Conservation (phyloP, 2,329 filamentous ascomycete genomes). For the Talaromyces piceae region DNA sequence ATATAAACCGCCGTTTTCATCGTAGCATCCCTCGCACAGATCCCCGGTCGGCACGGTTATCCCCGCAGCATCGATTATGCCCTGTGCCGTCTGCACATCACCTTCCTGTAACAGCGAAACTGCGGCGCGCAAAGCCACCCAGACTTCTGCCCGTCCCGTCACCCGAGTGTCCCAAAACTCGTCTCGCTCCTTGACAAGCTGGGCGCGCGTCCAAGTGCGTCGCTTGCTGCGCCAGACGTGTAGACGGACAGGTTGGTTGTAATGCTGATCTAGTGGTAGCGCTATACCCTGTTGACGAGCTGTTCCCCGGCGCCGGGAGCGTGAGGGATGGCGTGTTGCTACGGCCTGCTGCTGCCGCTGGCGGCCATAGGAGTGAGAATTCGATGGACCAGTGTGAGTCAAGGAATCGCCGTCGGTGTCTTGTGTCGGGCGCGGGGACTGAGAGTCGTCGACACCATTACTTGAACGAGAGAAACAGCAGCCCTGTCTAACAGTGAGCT, state of each 20-base stretch:
- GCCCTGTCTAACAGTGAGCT: slow-evolving; percentile 20
- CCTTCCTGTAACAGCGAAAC: slow-evolving; percentile 60
- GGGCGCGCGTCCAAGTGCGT: slow-evolving; percentile 60
- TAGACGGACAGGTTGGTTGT: slow-evolving; percentile 60
- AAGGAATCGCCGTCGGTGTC: slow-evolving; percentile 17
- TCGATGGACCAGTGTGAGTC: slow-evolving; percentile 14
- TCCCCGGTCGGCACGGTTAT: slow-evolving; percentile 68
- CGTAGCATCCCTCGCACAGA: slow-evolving; percentile 64
- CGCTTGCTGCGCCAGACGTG: slow-evolving; percentile 60
- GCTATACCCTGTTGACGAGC: slow-evolving; percentile 13
- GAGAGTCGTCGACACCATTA: slow-evolving; percentile 23
- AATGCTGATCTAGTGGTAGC: slow-evolving; percentile 48
- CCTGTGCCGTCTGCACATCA: slow-evolving; percentile 64
- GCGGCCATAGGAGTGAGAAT: too few species aligned
- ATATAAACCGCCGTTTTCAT: slow-evolving; percentile 63
- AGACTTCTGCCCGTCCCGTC: slow-evolving; percentile 68
- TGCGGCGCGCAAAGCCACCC: slow-evolving; percentile 65
- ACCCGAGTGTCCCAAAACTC: slow-evolving; percentile 91
- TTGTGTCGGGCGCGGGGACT: slow-evolving; percentile 19
- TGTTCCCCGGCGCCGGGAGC: slow-evolving; percentile 10
- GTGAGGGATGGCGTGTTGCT: slow-evolving; percentile 11
- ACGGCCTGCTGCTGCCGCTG: slow-evolving; percentile 10
- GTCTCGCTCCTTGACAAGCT: slow-evolving; percentile 62
- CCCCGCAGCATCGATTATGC: slow-evolving; percentile 69
- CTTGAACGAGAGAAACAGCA: slow-evolving; percentile 33